Evolutionary conservation across 345 rosid genomes (phyloP).

Genomic region (Schrenkiella parvula): DNA sequence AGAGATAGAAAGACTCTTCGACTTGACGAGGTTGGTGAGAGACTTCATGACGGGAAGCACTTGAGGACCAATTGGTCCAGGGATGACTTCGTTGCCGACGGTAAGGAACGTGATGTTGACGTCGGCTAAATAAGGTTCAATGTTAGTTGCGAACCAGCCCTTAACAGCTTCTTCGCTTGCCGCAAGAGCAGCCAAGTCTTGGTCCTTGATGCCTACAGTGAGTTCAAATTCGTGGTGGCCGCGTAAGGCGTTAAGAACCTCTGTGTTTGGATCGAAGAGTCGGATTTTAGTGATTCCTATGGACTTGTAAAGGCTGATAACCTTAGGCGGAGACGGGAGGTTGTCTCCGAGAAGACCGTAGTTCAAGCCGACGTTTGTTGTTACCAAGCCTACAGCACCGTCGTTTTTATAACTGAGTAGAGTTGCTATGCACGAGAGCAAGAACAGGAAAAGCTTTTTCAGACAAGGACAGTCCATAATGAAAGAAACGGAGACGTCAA

Average conservation of each 20-base stretch:
- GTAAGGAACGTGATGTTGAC: conserved; percentile 30
- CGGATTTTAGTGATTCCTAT: conserved; percentile 20
- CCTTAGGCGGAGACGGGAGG: conserved; percentile 38
- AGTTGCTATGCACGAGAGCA: background rate
- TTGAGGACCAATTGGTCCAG: conserved; percentile 16
- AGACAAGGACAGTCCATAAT: background rate
- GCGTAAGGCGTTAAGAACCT: conserved; percentile 35
- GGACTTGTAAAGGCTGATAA: conserved; percentile 33
- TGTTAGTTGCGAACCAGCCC: conserved; percentile 23
- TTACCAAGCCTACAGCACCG: background rate
- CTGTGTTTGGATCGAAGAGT: conserved; percentile 34
- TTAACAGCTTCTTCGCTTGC: conserved; percentile 20
- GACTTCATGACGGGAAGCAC: conserved; percentile 33
- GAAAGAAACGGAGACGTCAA: background rate
- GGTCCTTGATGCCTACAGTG: conserved; percentile 27
- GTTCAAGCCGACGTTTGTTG: conserved; percentile 30
- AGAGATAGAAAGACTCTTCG: background rate
- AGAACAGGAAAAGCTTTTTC: background rate
- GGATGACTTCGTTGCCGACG: conserved; percentile 43
- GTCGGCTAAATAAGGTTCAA: conserved; percentile 29
- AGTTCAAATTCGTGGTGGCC: conserved; percentile 25
- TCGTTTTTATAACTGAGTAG: background rate
- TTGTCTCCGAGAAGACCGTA: conserved; percentile 44
- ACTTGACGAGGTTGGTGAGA: conserved; percentile 11
- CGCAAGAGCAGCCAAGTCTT: conserved; percentile 30